A percentile compares a stretch with the other conserved stretches of the same genome.
phyloP scores from a whole-genome alignment of 352 stramenopile species.

The Phytophthora melonis region DNA sequence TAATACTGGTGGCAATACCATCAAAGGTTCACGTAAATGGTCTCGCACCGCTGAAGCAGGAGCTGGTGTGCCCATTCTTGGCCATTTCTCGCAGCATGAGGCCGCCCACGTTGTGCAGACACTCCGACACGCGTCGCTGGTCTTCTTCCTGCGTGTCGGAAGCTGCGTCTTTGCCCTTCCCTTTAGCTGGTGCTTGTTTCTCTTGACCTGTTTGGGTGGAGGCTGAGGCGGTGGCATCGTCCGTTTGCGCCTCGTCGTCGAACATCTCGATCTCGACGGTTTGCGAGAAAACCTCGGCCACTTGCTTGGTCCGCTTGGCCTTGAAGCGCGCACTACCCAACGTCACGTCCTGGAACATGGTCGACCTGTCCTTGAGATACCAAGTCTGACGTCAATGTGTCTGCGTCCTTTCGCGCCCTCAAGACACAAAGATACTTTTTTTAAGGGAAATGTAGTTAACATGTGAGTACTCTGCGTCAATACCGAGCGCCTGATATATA shows the following conservation, averaged over 20 bases:
- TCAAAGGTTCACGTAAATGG: neutral
- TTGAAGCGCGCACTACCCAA: constrained; percentile 64
- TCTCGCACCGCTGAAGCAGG: constrained; percentile 53
- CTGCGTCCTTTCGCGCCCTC: neutral
- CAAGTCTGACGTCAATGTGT: neutral
- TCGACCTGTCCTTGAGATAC: neutral
- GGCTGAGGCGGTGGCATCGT: constrained; percentile 37
- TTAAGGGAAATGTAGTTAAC: too few relatives aligned
- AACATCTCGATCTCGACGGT: constrained; percentile 47
- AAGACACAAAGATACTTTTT: too few relatives aligned
- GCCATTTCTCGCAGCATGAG: constrained; percentile 73
- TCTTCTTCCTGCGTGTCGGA: constrained; percentile 49
- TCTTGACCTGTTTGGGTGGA: constrained; percentile 58
- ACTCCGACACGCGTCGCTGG: constrained; percentile 40
- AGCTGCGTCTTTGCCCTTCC: constrained; percentile 38
- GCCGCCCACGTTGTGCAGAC: constrained; percentile 53
- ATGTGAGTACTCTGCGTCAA: too few relatives aligned
- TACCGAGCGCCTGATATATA: neutral
- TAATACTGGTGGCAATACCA: neutral
- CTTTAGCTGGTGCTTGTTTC: constrained; percentile 36
- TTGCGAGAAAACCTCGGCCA: constrained; percentile 28
- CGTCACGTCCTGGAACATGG: constrained; percentile 73
- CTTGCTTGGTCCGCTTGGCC: constrained; percentile 56
- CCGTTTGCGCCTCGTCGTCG: constrained; percentile 58
- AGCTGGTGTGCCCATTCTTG: constrained; percentile 48